These are phyloP conservation scores for Apiospora hydei DNA, from an alignment of 2,329 filamentous ascomycete species.

Conservation along the genomic window DNA sequence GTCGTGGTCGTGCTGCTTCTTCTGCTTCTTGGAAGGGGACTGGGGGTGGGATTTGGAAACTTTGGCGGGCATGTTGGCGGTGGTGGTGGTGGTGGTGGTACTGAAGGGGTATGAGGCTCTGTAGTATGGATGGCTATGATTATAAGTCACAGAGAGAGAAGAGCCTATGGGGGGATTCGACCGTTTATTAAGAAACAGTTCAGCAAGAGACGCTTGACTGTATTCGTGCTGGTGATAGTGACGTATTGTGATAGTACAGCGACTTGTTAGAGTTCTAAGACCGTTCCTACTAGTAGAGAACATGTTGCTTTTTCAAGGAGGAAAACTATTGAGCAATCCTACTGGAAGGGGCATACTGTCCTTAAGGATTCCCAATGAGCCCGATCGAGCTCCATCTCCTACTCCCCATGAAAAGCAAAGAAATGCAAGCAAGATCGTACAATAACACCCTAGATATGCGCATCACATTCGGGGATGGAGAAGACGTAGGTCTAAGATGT, in stretches of 20 bases:
- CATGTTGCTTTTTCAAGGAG: not conserved
- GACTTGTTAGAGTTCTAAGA: not conserved
- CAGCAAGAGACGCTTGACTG: not conserved
- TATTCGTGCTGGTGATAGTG: constrained; percentile 21
- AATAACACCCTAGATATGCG: not conserved
- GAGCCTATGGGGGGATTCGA: not conserved
- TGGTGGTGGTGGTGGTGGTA: not conserved
- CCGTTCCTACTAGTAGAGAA: not conserved
- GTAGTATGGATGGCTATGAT: too few relatives aligned
- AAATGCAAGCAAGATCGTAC: not conserved
- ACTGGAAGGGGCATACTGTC: not conserved
- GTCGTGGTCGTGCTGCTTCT: not conserved
- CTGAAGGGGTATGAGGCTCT: not conserved
- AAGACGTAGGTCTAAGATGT: not conserved
- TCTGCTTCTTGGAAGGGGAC: not conserved
- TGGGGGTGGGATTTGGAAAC: not conserved
- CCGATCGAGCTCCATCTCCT: not conserved
- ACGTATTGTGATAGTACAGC: constrained; percentile 12
- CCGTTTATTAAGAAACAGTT: not conserved
- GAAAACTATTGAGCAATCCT: not conserved
- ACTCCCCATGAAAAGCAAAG: not conserved
- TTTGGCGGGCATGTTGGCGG: not conserved
- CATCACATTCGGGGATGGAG: not conserved
- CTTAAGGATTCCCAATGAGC: not conserved
- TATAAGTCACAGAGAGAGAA: not conserved